phyloP scores from a whole-genome alignment of 2,329 filamentous ascomycete genomes.

The Trichoderma sp. region DNA sequence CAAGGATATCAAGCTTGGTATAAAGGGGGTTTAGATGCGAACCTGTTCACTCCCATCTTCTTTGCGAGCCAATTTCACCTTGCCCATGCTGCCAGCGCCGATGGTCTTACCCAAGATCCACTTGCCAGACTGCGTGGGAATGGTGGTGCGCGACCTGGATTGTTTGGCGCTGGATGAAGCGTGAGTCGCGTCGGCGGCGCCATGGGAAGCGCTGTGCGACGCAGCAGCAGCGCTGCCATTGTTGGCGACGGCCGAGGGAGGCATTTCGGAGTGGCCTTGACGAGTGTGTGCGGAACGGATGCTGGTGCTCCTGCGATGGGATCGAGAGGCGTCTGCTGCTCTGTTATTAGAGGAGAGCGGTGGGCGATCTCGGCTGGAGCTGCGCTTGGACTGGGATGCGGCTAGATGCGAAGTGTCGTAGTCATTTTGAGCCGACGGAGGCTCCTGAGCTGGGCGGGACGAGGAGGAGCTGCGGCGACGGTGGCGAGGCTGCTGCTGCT shows the following conservation, averaged over 20 bases:
- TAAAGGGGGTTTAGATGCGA: conserved; percentile 29
- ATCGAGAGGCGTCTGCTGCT: conserved; percentile 37
- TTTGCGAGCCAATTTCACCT: conserved; percentile 93
- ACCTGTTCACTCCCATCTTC: conserved; percentile 89
- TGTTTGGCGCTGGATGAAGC: conserved; percentile 46
- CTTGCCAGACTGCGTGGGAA: conserved; percentile 85
- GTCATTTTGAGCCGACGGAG: conserved; percentile 60
- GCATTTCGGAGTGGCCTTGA: conserved; percentile 45
- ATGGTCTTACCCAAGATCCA: conserved; percentile 97
- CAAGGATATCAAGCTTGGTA: background rate
- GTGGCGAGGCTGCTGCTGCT: conserved; percentile 31
- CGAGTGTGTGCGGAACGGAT: conserved; percentile 45
- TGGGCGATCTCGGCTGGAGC: conserved; percentile 61
- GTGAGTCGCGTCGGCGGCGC: conserved; percentile 37
- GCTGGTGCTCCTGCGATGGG: conserved; percentile 51
- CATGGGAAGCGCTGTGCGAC: conserved; percentile 43
- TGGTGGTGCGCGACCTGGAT: conserved; percentile 69
- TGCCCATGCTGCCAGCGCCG: conserved; percentile 97
- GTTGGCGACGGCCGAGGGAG: conserved; percentile 49
- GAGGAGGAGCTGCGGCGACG: conserved; percentile 43
- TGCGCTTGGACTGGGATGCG: conserved; percentile 58
- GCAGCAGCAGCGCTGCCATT: conserved; percentile 54
- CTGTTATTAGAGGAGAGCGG: conserved; percentile 42
- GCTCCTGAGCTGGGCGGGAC: conserved; percentile 43
- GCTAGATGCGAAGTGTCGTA: conserved; percentile 70